Evolutionary conservation across 2,329 filamentous ascomycete species (phyloP), one percentile per base, ranked within the genome.

Genomic region (Phialophora tarda): DNA sequence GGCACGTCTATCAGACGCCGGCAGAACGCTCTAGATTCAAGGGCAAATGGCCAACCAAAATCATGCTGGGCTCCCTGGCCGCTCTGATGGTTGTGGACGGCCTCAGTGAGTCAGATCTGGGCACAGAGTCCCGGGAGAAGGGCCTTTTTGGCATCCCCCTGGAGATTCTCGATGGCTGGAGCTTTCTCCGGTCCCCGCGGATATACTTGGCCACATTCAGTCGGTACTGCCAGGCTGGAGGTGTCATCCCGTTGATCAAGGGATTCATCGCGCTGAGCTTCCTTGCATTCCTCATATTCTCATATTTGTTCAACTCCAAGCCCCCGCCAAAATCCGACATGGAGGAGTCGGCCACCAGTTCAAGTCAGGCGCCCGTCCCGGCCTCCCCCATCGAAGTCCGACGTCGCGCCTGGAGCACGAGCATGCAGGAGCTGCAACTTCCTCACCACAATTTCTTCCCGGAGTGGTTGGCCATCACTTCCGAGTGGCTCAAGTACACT

Each of bases 51-150:
- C 78, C 81, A 73, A 86, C 85, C 74, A 96, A 96, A 79, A 84
- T 97, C 71, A 95, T 97, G 91, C 88, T 97, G 4, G 94, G 94
- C 50, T 94, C 93, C 21, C 85, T 98, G 66, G 94, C 93, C 26
- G 93, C 92, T 14, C 82, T 98, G 21, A 97, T 98, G 93, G 85
- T 97, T 38, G 80, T 97, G 72, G 93, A 97, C 79, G 92, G 92
- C 0, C 83, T 93, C 63, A 84, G 84, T 41, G 86, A 90, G 75
- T 81, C 88, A 71, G 86, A 92, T 78, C 78, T 87, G 75, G 85
- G 87, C 73, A 85, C 83, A 55, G 88, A 91, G 59, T 83, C 83
- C 1, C 83, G 88, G 5, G 82, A 87, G 58, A 89, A 89, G 54
- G 90, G 90, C 2, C 82, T 93, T 14, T 85, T 87, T 67, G 86